These are phyloP conservation scores for Hymenoscyphus repandus DNA, from an alignment of 2,329 filamentous ascomycete species.

Conservation along the genomic window DNA sequence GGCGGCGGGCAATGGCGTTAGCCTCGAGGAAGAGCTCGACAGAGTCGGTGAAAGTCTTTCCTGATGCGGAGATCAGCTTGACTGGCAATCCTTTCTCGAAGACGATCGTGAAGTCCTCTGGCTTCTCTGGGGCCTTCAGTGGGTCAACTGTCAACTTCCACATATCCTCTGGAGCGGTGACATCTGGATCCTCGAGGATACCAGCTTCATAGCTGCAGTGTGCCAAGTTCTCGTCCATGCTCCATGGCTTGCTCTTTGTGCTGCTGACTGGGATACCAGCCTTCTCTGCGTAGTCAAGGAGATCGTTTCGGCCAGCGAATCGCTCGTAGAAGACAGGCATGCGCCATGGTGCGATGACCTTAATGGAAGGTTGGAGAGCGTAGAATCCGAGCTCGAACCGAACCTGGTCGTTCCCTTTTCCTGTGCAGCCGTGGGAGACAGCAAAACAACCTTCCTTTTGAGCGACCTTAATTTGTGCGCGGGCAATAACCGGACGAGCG, in stretches of 20 bases:
- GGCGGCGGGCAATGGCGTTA: slow-evolving; percentile 64
- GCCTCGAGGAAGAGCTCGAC: slow-evolving; percentile 67
- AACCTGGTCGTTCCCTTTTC: slow-evolving; percentile 62
- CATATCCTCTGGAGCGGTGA: slow-evolving; percentile 69
- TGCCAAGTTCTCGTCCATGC: slow-evolving; percentile 64
- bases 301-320: slow-evolving; percentile 67
- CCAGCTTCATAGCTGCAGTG: slow-evolving; percentile 80
- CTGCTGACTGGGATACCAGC: slow-evolving; percentile 66
- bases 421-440: slow-evolving; percentile 53
- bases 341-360: slow-evolving; percentile 72
- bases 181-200: slow-evolving; percentile 60
- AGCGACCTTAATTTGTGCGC: slow-evolving; percentile 59
- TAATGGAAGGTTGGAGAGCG: slow-evolving; percentile 58
- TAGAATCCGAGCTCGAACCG: slow-evolving; percentile 61
- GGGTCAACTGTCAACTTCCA: slow-evolving; percentile 72
- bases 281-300: slow-evolving; percentile 65
- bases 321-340: slow-evolving; percentile 63
- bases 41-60: slow-evolving; percentile 60
- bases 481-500: slow-evolving; percentile 65
- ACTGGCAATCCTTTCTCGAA: slow-evolving; percentile 73
- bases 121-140: slow-evolving; percentile 62
- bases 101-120: slow-evolving; percentile 64
- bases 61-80: slow-evolving; percentile 52
- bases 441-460: slow-evolving; percentile 49
- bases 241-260: slow-evolving; percentile 68